Conservation (phyloP, 352 stramenopile genomes). For the Phytophthora cajani region DNA sequence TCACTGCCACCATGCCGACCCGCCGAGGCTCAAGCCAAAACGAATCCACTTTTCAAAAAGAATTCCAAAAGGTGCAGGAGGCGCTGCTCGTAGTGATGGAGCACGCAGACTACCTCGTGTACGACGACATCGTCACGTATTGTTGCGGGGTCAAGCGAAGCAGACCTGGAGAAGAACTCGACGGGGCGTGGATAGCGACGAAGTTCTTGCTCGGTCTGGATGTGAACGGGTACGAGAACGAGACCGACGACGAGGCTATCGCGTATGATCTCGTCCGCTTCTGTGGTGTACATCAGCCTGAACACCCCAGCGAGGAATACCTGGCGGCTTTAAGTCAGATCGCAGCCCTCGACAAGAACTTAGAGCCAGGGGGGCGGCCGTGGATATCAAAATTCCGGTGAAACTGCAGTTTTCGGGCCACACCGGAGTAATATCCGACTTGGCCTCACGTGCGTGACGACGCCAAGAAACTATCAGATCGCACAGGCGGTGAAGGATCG, state of each 20-base stretch:
- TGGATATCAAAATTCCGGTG: not conserved
- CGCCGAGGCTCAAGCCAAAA: not conserved
- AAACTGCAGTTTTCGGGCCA: not conserved
- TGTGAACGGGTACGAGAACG: not conserved
- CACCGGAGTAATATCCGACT: not conserved
- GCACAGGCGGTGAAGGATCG: not conserved
- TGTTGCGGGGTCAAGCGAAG: not conserved
- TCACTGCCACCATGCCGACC: not conserved
- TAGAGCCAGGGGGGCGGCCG: not conserved
- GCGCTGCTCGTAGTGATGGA: not conserved
- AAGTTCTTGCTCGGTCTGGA: not conserved
- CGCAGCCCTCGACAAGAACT: not conserved
- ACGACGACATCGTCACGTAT: not conserved
- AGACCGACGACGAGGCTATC: not conserved
- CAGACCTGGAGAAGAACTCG: not conserved
- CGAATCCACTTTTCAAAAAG: not conserved
- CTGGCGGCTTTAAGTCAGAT: not conserved
- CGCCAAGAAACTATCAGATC: not conserved
- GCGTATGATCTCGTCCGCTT: not conserved
- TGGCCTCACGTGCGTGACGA: not conserved
- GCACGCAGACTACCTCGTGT: not conserved
- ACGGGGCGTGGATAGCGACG: not conserved
- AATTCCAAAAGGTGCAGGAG: not conserved
- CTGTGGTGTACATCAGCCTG: not conserved
- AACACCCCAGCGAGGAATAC: not conserved